Evolutionary conservation across 345 rosid species (phyloP).

Genomic region (Populus davidiana): DNA sequence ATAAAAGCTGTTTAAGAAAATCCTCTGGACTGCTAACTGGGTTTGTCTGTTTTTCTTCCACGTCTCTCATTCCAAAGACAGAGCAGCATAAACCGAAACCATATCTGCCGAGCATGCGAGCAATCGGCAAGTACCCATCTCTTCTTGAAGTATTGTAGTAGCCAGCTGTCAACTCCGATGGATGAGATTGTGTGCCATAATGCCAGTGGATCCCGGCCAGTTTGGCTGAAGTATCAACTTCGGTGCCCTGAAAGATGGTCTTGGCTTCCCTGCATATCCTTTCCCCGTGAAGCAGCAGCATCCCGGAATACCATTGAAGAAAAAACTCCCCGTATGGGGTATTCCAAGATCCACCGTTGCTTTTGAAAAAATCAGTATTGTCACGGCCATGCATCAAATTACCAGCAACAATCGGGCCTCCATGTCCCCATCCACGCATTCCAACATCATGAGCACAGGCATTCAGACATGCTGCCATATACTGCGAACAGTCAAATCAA

Average conservation of each 20-base stretch:
- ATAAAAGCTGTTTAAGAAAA: slow-evolving; percentile 37
- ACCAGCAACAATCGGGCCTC: slow-evolving; percentile 40
- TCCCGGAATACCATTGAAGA: slow-evolving; percentile 50
- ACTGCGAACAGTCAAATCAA: slow-evolving; percentile 22
- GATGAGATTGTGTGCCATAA: slow-evolving; percentile 39
- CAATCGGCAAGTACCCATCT: slow-evolving; percentile 49
- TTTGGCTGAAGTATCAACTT: slow-evolving; percentile 38
- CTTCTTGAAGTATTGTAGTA: slow-evolving; percentile 45
- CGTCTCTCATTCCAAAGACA: slow-evolving; percentile 46
- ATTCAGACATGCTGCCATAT: slow-evolving; percentile 50
- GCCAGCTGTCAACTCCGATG: slow-evolving; percentile 51
- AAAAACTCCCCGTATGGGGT: slow-evolving; percentile 40
- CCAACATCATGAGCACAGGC: slow-evolving; percentile 37
- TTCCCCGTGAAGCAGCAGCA: slow-evolving; percentile 50
- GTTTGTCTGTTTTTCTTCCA: slow-evolving; percentile 33
- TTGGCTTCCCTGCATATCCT: slow-evolving; percentile 46
- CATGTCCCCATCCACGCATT: slow-evolving; percentile 45
- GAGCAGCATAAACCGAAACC: slow-evolving; percentile 41
- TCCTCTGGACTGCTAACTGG: slow-evolving; percentile 46
- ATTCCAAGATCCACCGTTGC: slow-evolving; percentile 43
- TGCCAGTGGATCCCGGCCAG: slow-evolving; percentile 51
- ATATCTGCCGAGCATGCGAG: slow-evolving; percentile 40
- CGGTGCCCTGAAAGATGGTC: slow-evolving; percentile 36
- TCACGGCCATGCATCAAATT: slow-evolving; percentile 40
- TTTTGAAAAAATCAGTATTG: slow-evolving; percentile 41